Conservation (phyloP, 2,329 filamentous ascomycete genomes). For the Pestalotiopsis sp. region DNA sequence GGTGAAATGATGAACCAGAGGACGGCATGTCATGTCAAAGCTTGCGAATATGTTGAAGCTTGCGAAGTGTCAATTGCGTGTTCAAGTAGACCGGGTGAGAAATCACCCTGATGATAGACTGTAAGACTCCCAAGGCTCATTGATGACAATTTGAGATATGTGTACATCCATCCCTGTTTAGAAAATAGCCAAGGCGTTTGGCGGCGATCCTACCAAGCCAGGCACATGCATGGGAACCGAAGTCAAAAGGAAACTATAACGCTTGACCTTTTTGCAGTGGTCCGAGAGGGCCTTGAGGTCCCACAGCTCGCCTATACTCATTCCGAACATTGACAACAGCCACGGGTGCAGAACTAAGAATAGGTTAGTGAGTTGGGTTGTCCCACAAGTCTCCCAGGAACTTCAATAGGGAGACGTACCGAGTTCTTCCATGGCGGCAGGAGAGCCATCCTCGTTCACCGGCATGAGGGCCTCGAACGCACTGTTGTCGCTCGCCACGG, state of each 20-base stretch:
- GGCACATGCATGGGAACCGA: conserved; percentile 62
- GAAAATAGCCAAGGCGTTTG: conserved; percentile 52
- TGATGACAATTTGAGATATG: too few species aligned
- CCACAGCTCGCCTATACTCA: conserved; percentile 59
- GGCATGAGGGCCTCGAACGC: conserved; percentile 68
- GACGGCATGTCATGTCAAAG: background rate
- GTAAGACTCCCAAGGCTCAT: background rate
- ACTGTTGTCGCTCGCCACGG: conserved; percentile 65
- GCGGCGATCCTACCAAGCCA: conserved; percentile 51
- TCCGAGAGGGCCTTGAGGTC: conserved; percentile 56
- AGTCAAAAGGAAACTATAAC: conserved; percentile 65
- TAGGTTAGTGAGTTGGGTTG: conserved; percentile 4
- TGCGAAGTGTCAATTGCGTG: background rate
- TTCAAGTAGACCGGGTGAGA: background rate
- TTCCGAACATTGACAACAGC: conserved; percentile 53
- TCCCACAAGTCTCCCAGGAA: background rate
- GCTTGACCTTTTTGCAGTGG: conserved; percentile 53
- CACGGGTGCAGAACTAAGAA: conserved; percentile 48
- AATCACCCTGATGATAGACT: background rate
- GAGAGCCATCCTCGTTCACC: conserved; percentile 42
- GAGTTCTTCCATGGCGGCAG: conserved; percentile 34
- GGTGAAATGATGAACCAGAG: background rate
- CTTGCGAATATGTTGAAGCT: too few species aligned
- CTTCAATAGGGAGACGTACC: conserved; percentile 32
- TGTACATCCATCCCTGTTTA: conserved; percentile 21